Conservation (phyloP, 2,329 filamentous ascomycete genomes). For the Fusarium sp. region DNA sequence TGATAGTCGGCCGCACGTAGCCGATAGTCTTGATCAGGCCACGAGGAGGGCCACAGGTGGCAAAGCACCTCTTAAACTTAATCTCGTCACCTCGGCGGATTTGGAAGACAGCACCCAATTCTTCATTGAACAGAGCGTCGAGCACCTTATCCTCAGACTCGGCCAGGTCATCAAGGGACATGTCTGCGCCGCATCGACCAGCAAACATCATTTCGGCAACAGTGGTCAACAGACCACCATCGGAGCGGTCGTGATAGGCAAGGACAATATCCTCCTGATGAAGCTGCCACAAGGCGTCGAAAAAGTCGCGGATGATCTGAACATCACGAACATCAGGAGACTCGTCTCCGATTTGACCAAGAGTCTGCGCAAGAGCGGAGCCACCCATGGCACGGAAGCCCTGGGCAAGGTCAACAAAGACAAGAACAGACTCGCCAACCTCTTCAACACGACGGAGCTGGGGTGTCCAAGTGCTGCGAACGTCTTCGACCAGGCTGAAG, state of each 20-base stretch:
- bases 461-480: conserved; percentile 92
- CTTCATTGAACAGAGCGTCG: conserved; percentile 91
- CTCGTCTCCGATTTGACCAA: conserved; percentile 85
- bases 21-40: conserved; percentile 88
- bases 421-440: conserved; percentile 85
- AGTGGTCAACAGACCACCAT: conserved; percentile 91
- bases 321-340: conserved; percentile 86
- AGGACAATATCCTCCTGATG: conserved; percentile 73
- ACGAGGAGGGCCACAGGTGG: conserved; percentile 84
- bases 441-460: conserved; percentile 84
- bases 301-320: conserved; percentile 86
- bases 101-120: conserved; percentile 96
- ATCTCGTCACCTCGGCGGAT: conserved; percentile 84
- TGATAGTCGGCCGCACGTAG: conserved; percentile 71
- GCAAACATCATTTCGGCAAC: conserved; percentile 98
- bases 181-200: conserved; percentile 85
- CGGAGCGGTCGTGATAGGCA: conserved; percentile 93
- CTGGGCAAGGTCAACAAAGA: conserved; percentile 89
- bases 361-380: conserved; percentile 88
- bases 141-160: conserved; percentile 72
- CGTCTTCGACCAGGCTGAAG: conserved; percentile 84
- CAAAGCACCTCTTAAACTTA: conserved; percentile 88
- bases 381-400: conserved; percentile 86
- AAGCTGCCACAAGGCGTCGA: conserved; percentile 79
- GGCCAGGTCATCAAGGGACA: conserved; percentile 80